These are phyloP conservation scores for Eucalyptus lansdowneana DNA, from an alignment of 345 rosid species.

Conservation along the genomic window DNA sequence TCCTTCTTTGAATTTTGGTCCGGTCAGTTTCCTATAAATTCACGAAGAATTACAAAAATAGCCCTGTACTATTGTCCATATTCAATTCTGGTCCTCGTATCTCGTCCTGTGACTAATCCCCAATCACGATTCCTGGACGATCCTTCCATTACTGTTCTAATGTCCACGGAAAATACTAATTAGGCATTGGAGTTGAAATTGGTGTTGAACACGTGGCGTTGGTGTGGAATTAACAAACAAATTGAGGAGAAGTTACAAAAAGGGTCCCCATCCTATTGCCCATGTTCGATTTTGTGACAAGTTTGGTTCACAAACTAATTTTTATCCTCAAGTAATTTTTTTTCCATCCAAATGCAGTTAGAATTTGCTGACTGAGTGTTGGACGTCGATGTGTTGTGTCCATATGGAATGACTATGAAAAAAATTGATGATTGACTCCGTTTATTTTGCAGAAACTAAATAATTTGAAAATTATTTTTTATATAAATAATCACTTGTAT, in stretches of 20 bases:
- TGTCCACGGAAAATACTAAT: neutral
- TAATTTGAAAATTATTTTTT: too few relatives aligned
- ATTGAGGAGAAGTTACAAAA: neutral
- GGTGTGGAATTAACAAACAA: neutral
- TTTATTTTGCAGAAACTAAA: too few relatives aligned
- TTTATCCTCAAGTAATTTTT: neutral
- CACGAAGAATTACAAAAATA: neutral
- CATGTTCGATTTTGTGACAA: neutral
- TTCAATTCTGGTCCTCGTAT: neutral
- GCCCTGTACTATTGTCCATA: neutral
- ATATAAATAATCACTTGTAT: too few relatives aligned
- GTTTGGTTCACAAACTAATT: neutral
- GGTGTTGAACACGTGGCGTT: neutral
- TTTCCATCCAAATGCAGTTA: neutral
- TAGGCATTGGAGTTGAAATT: neutral
- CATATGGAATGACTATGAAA: neutral
- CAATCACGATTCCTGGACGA: neutral
- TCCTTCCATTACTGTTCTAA: neutral
- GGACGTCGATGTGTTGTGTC: neutral
- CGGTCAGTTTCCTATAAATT: neutral
- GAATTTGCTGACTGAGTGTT: neutral
- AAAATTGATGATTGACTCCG: neutral
- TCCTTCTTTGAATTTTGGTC: neutral
- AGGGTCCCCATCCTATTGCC: neutral
- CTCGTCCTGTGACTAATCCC: neutral